Conservation (phyloP, 805 yeast genomes). For the Tetrapisispora taiwanensis region DNA sequence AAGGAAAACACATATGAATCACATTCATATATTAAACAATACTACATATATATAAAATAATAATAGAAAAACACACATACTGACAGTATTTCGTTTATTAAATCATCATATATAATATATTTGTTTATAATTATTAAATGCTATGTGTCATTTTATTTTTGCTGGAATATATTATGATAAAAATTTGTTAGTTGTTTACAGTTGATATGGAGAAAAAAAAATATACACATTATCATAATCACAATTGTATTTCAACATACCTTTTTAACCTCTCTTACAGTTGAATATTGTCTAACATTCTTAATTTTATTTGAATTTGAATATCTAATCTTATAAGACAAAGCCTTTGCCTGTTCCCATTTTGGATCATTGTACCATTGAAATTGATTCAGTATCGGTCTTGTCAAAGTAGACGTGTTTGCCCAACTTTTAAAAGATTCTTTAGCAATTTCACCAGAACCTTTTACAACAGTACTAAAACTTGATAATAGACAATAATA, state of each 20-base stretch:
- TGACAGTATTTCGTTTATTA: no score
- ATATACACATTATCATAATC: no score
- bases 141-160: no score
- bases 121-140: no score
- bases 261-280: conserved; percentile 3
- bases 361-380: conserved; percentile 26
- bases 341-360: conserved; percentile 23
- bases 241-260: conserved; percentile 4
- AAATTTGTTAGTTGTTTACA: no score
- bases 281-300: conserved; percentile 12
- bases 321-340: conserved; percentile 10
- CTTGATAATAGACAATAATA: conserved; percentile 19
- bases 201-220: no score
- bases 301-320: background rate
- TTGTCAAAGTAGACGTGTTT: conserved; percentile 19
- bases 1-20: no score
- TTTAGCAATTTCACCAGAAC: conserved; percentile 14
- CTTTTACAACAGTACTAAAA: conserved; percentile 13
- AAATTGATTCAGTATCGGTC: conserved; percentile 14
- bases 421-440: conserved; percentile 19
- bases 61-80: no score
- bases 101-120: no score
- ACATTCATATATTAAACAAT: no score
- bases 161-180: no score
- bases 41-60: no score